Base-by-base conservation (phyloP, 345 rosid species). In the Aegle marmelos region DNA sequence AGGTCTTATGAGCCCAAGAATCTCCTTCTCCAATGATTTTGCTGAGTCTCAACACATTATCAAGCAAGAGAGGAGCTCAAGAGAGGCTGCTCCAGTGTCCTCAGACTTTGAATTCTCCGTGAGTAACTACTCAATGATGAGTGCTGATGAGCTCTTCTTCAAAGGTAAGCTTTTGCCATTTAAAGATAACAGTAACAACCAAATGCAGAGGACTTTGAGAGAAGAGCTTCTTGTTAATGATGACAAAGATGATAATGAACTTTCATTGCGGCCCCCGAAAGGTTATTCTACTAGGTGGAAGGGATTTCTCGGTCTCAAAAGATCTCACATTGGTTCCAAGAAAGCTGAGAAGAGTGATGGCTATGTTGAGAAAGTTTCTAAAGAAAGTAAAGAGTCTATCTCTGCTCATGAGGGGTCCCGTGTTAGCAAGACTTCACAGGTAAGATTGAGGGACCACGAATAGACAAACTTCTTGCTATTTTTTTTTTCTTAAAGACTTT, bases 71-170 rank as follows among this genome's bases (percentile, higher is more conserved):
- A 70, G 74, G 67, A 85, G 68, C 79, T 74, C 79, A 53, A 82
- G 78, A 74, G 87, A 83, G 53, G 83, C 88, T 53, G 22, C 57
- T 27, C 83, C 86, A 27, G 83, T 78, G 33, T 90, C 97, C 62
- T 84, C 91, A 17, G 97, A 95, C 81, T 95, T 95, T 57, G 99
- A 95, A 84, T 95, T 95, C 82, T 92, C 95, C 0, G 99, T 95
- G 22, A 76, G 93, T 0, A 88, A 86, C 84, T 78, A 87, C 83
- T 89, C 93, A 66, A 95, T 92, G 98, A 92, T 95, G 97, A 92
- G 93, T 61, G 98, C 99, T 21, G 99, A 95, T 73, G 99, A 95
- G 87, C 97, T 95, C 59, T 93, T 95, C 85, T 91, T 69, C 76
- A 95, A 95, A 78, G 99, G 99, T 58, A 91, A 89, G 89, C 86